Base-by-base conservation (phyloP, 345 rosid genomes). In the Gossypium anomalum region DNA sequence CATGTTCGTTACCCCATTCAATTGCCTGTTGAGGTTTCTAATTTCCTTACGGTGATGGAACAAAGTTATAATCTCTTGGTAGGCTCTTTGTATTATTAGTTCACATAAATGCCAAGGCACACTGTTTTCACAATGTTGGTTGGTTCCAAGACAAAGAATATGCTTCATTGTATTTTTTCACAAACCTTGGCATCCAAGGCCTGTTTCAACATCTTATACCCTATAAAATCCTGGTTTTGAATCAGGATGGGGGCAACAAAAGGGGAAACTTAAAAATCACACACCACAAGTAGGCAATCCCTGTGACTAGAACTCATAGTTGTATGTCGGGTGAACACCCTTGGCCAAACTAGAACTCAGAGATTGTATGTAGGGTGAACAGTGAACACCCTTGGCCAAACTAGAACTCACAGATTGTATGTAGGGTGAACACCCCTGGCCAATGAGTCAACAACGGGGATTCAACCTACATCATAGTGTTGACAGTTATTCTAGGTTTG, bases 191-290 rank as follows among this genome's bases (percentile, higher is more conserved):
- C 57, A 52, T 94, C 93, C 77, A 89, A 79, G 71, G 97, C 93
- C 79, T 82, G 90, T 83, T 89, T 89, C 81, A 91, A 91, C 71
- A 93, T 80, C 85, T 84, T 93, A 80, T 92, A 90, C 87, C 97
- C 98, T 94, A 70, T 55, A 80, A 76, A 72, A 72, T 6, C 55
- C 62, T 9, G 19, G 55, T 16, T 73, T 55, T 47, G 67, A 65
- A 72, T 80, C 25, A 70, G 51, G 58, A 2, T 62, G 34, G 65
- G 49, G 67, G 2, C 20, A 66, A 62, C 2, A 1, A 64, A 75
- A 22, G n/a, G 14, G 38, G 61, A 53, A 53, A 1, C 8, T 34
- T 34, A 34, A 4, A 4, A 34, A 34, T 34, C 41, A 34, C 7
- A 34, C 41, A 5, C 41, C 41, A 4, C 41, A 34, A 34, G 41